These are phyloP conservation scores for Alnus rubra DNA, from an alignment of 306 rosid genomes.

Conservation along the genomic window DNA sequence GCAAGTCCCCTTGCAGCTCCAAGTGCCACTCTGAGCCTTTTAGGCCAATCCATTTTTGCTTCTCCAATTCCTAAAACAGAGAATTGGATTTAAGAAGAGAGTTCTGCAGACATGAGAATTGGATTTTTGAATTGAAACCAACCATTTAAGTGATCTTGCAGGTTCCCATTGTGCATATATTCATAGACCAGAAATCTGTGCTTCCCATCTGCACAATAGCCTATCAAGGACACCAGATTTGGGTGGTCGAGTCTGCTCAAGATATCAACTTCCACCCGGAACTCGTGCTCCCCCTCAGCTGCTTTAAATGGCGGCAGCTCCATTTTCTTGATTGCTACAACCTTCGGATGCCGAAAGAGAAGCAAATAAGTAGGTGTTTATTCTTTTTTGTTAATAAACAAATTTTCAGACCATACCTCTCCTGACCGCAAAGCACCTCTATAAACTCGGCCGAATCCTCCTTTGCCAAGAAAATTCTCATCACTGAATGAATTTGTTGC, in stretches of 20 bases:
- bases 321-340: constrained; percentile 95
- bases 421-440: constrained; percentile 72
- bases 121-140: constrained; percentile 20
- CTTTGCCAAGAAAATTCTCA: constrained; percentile 80
- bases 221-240: constrained; percentile 88
- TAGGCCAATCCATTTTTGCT: constrained; percentile 77
- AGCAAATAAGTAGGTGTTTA: constrained; percentile 30
- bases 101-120: not conserved
- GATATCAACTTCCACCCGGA: constrained; percentile 89
- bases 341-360: constrained; percentile 36
- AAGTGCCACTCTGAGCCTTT: constrained; percentile 74
- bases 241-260: constrained; percentile 92
- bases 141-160: constrained; percentile 93
- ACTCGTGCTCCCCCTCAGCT: constrained; percentile 91
- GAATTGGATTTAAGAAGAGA: not conserved
- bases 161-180: constrained; percentile 83
- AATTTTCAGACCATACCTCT: constrained; percentile 52
- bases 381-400: constrained; percentile 5
- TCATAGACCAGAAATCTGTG: constrained; percentile 88
- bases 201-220: constrained; percentile 97
- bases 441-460: constrained; percentile 93
- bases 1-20: constrained; percentile 95
- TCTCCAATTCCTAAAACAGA: constrained; percentile 58
- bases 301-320: constrained; percentile 73
- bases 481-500: constrained; percentile 91